Evolutionary conservation across 148 eudicot species (phyloP).

Genomic region (Heliamphora exappendiculata): DNA sequence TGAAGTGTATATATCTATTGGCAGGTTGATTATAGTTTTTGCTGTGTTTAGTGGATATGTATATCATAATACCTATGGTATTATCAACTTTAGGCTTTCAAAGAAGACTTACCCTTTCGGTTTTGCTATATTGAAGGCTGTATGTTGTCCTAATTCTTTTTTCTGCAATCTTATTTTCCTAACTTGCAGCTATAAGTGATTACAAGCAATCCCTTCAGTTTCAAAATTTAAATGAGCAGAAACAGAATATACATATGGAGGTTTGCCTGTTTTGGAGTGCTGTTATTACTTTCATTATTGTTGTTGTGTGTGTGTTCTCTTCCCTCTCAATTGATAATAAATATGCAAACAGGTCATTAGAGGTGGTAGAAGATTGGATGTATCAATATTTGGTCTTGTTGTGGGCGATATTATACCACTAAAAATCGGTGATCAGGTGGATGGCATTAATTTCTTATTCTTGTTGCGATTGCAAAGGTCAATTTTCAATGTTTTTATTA

Average conservation of each 20-base stretch:
- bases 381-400: conserved; percentile 86
- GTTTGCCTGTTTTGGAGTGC: conserved; percentile 25
- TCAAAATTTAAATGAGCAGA: conserved; percentile 78
- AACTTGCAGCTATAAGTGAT: conserved; percentile 73
- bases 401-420: conserved; percentile 85
- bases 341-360: conserved; percentile 58
- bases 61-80: not conserved
- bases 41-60: not conserved
- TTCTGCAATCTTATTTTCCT: not conserved
- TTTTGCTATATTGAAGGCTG: not conserved
- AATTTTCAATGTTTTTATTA: not conserved
- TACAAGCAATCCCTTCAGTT: conserved; percentile 91
- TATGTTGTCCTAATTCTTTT: not conserved
- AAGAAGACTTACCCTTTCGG: not conserved
- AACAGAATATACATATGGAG: conserved; percentile 94
- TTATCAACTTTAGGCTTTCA: not conserved
- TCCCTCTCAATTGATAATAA: conserved; percentile 1
- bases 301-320: not conserved
- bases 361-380: conserved; percentile 67
- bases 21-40: not conserved
- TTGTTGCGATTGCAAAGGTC: not conserved
- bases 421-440: conserved; percentile 97
- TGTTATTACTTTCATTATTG: not conserved
- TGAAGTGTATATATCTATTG: not conserved
- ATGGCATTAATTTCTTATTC: not conserved